Conservation (phyloP, 257 asterid genomes). For the Ophiorrhiza pumila region DNA sequence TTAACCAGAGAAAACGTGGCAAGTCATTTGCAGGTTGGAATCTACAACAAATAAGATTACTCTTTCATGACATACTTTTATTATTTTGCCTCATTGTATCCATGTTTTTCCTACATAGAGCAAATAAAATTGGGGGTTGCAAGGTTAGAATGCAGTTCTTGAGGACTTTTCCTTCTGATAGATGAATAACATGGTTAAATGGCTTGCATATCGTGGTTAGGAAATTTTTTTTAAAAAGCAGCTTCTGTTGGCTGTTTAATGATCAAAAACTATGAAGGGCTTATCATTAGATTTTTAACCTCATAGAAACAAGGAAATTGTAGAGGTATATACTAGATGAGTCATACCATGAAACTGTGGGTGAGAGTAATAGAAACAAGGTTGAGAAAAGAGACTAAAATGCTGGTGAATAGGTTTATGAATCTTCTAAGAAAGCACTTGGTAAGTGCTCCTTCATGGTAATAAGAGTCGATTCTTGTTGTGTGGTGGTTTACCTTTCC, state of each 20-base stretch:
- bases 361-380: no score
- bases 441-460: no score
- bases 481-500: no score
- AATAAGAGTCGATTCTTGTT: no score
- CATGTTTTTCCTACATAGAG: constrained; percentile 1
- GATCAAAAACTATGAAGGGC: not conserved
- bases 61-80: not conserved
- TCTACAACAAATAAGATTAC: constrained; percentile 7
- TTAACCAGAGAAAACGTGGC: constrained; percentile 86
- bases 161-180: not conserved
- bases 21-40: constrained; percentile 80
- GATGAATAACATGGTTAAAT: not conserved
- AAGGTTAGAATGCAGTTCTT: not conserved
- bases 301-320: no score
- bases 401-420: not conserved
- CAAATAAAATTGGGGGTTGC: not conserved
- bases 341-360: no score
- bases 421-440: no score
- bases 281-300: no score
- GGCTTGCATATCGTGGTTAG: not conserved
- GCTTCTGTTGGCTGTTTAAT: not conserved
- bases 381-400: not conserved
- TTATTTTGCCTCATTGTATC: not conserved
- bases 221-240: not conserved
- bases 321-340: no score